phyloP scores from a whole-genome alignment of 305 asterid genomes.

The Ilex paraguariensis region DNA sequence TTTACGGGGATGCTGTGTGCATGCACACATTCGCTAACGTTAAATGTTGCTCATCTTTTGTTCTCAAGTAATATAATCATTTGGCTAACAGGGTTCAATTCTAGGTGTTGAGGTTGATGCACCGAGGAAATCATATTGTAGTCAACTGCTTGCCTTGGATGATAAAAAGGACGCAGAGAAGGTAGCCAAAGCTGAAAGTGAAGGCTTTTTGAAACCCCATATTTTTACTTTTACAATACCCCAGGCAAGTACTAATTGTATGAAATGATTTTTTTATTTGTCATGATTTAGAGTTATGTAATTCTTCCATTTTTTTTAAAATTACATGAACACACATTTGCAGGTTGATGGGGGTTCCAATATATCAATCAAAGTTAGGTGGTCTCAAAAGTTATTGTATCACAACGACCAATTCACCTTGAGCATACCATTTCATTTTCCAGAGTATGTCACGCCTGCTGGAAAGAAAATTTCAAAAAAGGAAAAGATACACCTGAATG shows the following conservation, averaged over 20 bases:
- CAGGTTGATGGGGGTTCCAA: conserved; percentile 93
- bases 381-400: conserved; percentile 84
- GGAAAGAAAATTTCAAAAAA: conserved; percentile 74
- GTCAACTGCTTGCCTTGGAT: conserved; percentile 41
- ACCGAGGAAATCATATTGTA: conserved; percentile 57
- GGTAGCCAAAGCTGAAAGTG: conserved; percentile 43
- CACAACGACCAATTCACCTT: conserved; percentile 57
- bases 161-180: conserved; percentile 32
- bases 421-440: conserved; percentile 78
- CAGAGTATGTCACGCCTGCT: conserved; percentile 81
- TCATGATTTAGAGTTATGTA: too few species aligned
- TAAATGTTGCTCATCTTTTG: conserved; percentile 15
- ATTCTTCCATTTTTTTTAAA: too few species aligned
- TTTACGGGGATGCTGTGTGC: too few species aligned
- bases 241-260: conserved; percentile 36
- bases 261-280: neutral
- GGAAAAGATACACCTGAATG: conserved; percentile 69
- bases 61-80: conserved; percentile 57
- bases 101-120: conserved; percentile 95
- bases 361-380: conserved; percentile 59
- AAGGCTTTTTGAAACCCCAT: conserved; percentile 58
- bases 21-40: too few species aligned
- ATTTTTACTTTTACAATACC: conserved; percentile 73
- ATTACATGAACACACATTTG: conserved; percentile 1
- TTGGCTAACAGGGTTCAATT: conserved; percentile 99